Evolutionary conservation across 257 asterid species (phyloP).

Genomic region (Thymus quinquecostatus): DNA sequence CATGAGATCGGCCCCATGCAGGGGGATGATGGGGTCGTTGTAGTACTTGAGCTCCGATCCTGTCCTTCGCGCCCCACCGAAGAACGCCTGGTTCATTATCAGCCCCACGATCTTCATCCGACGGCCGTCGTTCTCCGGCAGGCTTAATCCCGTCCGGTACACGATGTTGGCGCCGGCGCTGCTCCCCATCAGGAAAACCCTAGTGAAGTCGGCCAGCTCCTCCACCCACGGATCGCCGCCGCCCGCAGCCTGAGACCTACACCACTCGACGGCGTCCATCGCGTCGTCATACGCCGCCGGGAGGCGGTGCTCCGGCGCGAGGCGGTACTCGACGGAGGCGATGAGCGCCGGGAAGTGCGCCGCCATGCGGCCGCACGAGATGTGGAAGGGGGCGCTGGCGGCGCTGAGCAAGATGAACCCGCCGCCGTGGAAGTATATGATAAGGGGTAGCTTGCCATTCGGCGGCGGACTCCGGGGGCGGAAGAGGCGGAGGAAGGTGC

Average conservation of each 20-base stretch:
- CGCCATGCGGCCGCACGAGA: conserved; percentile 43
- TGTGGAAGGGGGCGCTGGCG: conserved; percentile 34
- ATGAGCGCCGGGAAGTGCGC: conserved; percentile 54
- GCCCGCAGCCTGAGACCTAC: conserved; percentile 36
- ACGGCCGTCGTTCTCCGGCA: conserved; percentile 39
- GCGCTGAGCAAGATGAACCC: conserved; percentile 57
- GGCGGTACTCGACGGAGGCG: conserved; percentile 67
- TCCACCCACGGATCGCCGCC: conserved; percentile 55
- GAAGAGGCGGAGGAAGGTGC: conserved; percentile 63
- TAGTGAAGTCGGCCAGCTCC: conserved; percentile 54
- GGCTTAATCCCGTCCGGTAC: conserved; percentile 46
- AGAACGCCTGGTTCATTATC: conserved; percentile 61
- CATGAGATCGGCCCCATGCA: conserved; percentile 52
- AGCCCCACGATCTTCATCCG: conserved; percentile 63
- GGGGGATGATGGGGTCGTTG: conserved; percentile 45
- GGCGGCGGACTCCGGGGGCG: conserved; percentile 46
- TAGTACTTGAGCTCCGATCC: conserved; percentile 47
- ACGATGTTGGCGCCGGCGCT: conserved; percentile 70
- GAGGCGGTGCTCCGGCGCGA: conserved; percentile 75
- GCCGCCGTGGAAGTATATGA: conserved; percentile 68
- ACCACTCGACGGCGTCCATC: conserved; percentile 61
- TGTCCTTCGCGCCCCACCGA: conserved; percentile 57
- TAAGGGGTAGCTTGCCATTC: conserved; percentile 50
- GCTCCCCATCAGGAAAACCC: conserved; percentile 64
- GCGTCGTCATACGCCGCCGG: conserved; percentile 87